A percentile compares a stretch with the other conserved stretches of the same genome.
These are phyloP conservation scores for Xylaria intraflava DNA, from an alignment of 495 filamentous ascomycete genomes.

Conservation along the genomic window DNA sequence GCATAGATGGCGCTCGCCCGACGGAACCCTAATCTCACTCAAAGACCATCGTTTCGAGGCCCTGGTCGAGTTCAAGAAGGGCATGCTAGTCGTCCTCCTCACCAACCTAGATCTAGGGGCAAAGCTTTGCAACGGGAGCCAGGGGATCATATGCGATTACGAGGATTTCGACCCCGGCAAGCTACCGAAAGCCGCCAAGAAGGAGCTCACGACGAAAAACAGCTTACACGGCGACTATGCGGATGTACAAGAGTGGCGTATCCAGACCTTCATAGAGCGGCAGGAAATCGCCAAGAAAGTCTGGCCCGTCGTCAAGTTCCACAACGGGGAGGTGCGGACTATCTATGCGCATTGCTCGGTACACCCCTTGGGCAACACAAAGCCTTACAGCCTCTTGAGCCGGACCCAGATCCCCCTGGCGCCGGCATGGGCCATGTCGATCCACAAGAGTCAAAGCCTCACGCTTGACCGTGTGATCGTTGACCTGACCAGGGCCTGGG, in stretches of 20 bases:
- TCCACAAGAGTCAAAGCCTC: conserved; percentile 93
- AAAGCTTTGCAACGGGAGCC: conserved; percentile 80
- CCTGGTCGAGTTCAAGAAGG: conserved; percentile 67
- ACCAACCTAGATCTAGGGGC: conserved; percentile 74
- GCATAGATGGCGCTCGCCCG: conserved; percentile 52
- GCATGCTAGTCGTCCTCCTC: conserved; percentile 88
- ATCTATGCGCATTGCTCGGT: conserved; percentile 46
- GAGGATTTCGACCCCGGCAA: conserved; percentile 55
- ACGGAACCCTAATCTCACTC: conserved; percentile 51
- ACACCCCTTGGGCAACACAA: conserved; percentile 38
- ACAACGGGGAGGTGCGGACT: conserved; percentile 27
- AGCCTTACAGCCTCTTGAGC: conserved; percentile 56
- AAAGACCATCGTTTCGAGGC: conserved; percentile 47
- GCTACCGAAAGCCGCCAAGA: conserved; percentile 34
- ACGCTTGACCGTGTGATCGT: conserved; percentile 89
- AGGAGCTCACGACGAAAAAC: conserved; percentile 8
- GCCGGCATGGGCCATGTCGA: conserved; percentile 86
- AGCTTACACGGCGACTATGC: conserved; percentile 30
- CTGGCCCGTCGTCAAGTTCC: conserved; percentile 77
- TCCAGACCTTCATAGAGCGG: conserved; percentile 25
- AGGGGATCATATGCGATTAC: conserved; percentile 76
- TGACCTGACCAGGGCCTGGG: conserved; percentile 75
- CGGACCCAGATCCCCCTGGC: conserved; percentile 80
- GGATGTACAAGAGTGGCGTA: conserved; percentile 33
- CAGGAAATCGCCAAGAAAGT: conserved; percentile 19